Conservation (phyloP, 768 basidiomycete species). For the Podaxis mareebaensis region DNA sequence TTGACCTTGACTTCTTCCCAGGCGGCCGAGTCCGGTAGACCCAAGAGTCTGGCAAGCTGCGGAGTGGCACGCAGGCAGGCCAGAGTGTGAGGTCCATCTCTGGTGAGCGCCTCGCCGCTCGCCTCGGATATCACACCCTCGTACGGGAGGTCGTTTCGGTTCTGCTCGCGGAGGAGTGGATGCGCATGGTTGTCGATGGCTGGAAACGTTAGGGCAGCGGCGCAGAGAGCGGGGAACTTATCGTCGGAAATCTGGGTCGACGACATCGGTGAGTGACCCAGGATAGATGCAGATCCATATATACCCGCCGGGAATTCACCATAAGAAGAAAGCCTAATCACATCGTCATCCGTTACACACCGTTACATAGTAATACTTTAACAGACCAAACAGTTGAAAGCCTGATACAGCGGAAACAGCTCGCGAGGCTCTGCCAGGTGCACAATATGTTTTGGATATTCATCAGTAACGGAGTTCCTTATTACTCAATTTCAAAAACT, state of each 20-base stretch:
- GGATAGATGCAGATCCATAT: conserved; percentile 4
- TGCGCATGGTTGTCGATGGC: conserved; percentile 84
- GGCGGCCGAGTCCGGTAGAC: conserved; percentile 34
- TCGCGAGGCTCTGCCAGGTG: too few species aligned
- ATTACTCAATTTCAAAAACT: not conserved
- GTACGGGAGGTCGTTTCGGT: conserved; percentile 51
- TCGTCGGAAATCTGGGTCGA: conserved; percentile 7
- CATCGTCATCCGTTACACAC: not conserved
- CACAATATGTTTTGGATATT: not conserved
- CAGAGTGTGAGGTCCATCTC: conserved; percentile 56
- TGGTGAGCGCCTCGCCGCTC: conserved; percentile 45
- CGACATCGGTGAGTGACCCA: conserved; percentile 7
- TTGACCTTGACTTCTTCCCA: conserved; percentile 63
- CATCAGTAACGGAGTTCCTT: not conserved
- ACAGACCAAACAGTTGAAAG: too few species aligned
- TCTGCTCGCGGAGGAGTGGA: conserved; percentile 53
- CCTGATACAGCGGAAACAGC: too few species aligned
- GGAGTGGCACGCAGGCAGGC: conserved; percentile 57
- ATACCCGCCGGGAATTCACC: not conserved
- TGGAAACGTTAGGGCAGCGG: conserved; percentile 40
- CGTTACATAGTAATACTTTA: not conserved
- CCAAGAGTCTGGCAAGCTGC: conserved; percentile 55
- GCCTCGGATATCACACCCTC: conserved; percentile 72
- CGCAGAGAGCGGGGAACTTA: conserved; percentile 25
- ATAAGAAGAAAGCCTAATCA: conserved; percentile 3